Evolutionary conservation across 140 eudicot genomes (phyloP), one percentile per base, ranked within the genome.

Genomic region (Cichorium intybus): DNA sequence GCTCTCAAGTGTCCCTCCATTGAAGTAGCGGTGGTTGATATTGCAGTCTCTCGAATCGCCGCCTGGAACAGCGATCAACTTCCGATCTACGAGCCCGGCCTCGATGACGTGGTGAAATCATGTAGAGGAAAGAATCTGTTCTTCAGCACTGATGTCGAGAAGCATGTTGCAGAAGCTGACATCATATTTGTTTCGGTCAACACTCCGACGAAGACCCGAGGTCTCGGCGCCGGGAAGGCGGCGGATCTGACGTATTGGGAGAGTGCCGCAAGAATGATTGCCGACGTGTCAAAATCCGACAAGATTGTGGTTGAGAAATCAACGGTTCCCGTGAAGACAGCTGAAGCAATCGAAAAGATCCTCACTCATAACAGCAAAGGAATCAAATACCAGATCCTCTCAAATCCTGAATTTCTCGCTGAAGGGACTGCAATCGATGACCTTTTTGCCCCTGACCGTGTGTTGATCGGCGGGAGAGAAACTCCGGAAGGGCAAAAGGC

Each of bases 1-100:
- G 91, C 95, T 45, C 80, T 76, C 39, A 87, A 87, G 64, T 84
- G 88, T 64, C 86, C 91, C 20, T 60, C 69, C 7, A 67, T 87
- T 17, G 81, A 84, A 66, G 88, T 87, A 12, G 88, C 73, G 0
- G 91, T 87, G 29, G 91, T 87, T 6, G 95, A 87, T 77, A 87
- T 87, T 24, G 76, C 95, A 2, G 88, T 81, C 7, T 37, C 91
- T 43, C 71, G 91, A 71, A 87, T 87, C 82, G 58, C 83, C 1
- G 88, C 95, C 50, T 87, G 95, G 91, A 87, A 87, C 76, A 81
- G 88, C 23, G 88, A 84, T 11, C 80, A 73, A 24, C 80, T 87
- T 34, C 95, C 91, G 0, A 87, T 87, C 18, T 87, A 87, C 28
- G 91, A 87, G 79, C 91, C 95, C 0, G 90, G 95, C 7, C 90